Conservation (phyloP, 305 asterid species). For the Rubia occidens region DNA sequence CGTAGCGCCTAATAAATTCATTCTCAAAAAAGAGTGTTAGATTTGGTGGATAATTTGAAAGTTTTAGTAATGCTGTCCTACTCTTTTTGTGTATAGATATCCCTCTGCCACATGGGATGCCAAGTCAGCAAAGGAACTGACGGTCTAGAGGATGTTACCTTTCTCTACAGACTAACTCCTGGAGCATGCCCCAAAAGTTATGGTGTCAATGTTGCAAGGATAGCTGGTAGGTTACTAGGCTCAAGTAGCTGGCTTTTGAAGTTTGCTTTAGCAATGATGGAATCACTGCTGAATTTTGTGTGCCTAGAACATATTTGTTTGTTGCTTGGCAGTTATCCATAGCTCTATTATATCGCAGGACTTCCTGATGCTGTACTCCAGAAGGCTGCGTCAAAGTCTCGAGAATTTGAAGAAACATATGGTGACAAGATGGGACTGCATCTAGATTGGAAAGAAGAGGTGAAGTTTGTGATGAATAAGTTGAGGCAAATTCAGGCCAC, state of each 20-base stretch:
- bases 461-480: slow-evolving; percentile 27
- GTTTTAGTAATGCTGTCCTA: background rate
- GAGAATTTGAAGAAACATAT: slow-evolving; percentile 57
- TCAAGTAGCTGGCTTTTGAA: background rate
- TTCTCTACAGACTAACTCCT: slow-evolving; percentile 74
- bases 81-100: slow-evolving; percentile 39
- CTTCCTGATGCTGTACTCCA: slow-evolving; percentile 71
- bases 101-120: slow-evolving; percentile 94
- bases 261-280: background rate
- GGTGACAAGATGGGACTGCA: slow-evolving; percentile 29
- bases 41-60: background rate
- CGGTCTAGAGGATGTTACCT: slow-evolving; percentile 81
- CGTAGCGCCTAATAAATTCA: background rate
- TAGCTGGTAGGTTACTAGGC: slow-evolving; percentile 55
- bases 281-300: background rate
- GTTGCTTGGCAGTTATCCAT: background rate
- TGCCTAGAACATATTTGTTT: background rate
- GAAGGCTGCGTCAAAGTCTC: slow-evolving; percentile 66
- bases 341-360: slow-evolving; percentile 39
- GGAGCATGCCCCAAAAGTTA: slow-evolving; percentile 98
- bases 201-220: slow-evolving; percentile 91
- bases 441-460: slow-evolving; percentile 39
- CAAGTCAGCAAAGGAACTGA: slow-evolving; percentile 57
- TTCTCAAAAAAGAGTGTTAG: background rate
- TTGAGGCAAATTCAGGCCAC: slow-evolving; percentile 27